A percentile compares a stretch with the other conserved stretches of the same genome.
These are phyloP conservation scores for Amorphotheca resinae DNA, from an alignment of 495 filamentous ascomycete genomes.

Conservation along the genomic window DNA sequence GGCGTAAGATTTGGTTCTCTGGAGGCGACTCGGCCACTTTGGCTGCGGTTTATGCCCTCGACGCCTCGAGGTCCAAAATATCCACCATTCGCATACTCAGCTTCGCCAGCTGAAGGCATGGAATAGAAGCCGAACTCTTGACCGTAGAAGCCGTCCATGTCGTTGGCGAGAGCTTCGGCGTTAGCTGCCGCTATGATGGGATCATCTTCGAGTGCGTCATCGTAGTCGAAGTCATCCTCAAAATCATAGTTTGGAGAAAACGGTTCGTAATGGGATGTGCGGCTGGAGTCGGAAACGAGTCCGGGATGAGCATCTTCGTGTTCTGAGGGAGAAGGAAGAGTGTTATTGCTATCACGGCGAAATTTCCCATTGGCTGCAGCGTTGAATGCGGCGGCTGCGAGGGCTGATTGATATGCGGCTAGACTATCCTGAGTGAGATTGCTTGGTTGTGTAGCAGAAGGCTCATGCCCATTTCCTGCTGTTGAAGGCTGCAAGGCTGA, in stretches of 20 bases:
- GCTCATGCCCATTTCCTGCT: background rate
- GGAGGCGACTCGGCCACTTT: slow-evolving; percentile 57
- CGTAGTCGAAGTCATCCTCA: slow-evolving; percentile 36
- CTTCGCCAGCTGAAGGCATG: slow-evolving; percentile 32
- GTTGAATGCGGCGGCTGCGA: slow-evolving; percentile 64
- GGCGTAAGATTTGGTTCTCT: slow-evolving; percentile 87
- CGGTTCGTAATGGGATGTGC: slow-evolving; percentile 24
- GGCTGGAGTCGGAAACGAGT: slow-evolving; percentile 25
- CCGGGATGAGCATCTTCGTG: slow-evolving; percentile 22
- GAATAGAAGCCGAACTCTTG: slow-evolving; percentile 98
- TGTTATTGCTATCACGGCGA: slow-evolving; percentile 32
- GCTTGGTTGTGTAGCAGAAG: background rate
- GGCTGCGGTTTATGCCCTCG: slow-evolving; percentile 48
- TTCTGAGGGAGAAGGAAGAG: slow-evolving; percentile 19
- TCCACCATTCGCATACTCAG: slow-evolving; percentile 64
- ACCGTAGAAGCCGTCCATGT: slow-evolving; percentile 87
- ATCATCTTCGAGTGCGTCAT: slow-evolving; percentile 66
- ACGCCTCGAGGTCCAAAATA: slow-evolving; percentile 68
- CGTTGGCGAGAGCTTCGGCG: slow-evolving; percentile 81
- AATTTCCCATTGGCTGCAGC: slow-evolving; percentile 62
- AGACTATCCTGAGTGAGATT: slow-evolving; percentile 41
- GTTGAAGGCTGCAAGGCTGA: slow-evolving; percentile 7
- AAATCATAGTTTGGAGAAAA: slow-evolving; percentile 23
- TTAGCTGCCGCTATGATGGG: slow-evolving; percentile 90
- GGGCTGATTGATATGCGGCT: slow-evolving; percentile 65